phyloP scores from a whole-genome alignment of 306 rosid species.

The Dalbergia cochinchinensis region DNA sequence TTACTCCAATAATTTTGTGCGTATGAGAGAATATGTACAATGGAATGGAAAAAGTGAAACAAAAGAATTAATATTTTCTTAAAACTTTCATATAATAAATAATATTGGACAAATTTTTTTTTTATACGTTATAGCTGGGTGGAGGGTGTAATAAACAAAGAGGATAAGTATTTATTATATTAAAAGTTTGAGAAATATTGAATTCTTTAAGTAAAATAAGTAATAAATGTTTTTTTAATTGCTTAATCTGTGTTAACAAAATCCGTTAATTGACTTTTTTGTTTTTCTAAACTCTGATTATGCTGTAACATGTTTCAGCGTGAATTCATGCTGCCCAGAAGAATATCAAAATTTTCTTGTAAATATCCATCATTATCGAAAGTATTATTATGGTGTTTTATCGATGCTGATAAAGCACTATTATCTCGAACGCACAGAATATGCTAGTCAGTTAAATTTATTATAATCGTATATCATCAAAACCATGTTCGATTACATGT shows the following conservation, averaged over 20 bases:
- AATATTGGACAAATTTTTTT: too few relatives aligned
- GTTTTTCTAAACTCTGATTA: background rate
- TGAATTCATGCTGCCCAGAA: background rate
- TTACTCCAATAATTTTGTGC: too few relatives aligned
- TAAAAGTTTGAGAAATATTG: background rate
- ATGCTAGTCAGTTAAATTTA: background rate
- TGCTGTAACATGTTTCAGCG: conserved; percentile 1
- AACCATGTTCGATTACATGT: background rate
- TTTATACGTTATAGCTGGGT: too few relatives aligned
- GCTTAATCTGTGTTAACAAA: too few relatives aligned
- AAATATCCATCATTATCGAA: background rate
- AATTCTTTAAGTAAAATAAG: background rate
- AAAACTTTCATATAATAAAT: too few relatives aligned
- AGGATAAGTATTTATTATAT: background rate
- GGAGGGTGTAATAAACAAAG: too few relatives aligned
- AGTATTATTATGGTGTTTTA: background rate
- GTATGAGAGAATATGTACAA: too few relatives aligned
- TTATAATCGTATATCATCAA: background rate
- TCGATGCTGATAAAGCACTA: background rate
- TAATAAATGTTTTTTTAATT: too few relatives aligned
- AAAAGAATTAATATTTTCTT: too few relatives aligned
- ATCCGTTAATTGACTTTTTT: too few relatives aligned
- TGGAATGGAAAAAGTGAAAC: too few relatives aligned
- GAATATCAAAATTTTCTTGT: background rate
- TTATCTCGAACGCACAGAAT: background rate